Conservation (phyloP, 495 filamentous ascomycete genomes). For the Xylaria castorea region DNA sequence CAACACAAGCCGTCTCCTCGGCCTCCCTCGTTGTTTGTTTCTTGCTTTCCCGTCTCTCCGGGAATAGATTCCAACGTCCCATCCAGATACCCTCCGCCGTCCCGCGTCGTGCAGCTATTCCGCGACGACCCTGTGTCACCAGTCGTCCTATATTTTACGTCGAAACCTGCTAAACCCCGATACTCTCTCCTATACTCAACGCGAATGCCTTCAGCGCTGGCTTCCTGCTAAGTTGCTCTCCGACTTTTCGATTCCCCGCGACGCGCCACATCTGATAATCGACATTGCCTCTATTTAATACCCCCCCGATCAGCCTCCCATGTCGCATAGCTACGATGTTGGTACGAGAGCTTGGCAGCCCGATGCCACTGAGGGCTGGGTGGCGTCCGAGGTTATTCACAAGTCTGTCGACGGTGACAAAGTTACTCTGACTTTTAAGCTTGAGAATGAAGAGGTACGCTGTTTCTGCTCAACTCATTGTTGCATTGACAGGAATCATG, state of each 20-base stretch:
- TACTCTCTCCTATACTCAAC: slow-evolving; percentile 29
- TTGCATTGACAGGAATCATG: not conserved
- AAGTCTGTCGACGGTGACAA: slow-evolving; percentile 86
- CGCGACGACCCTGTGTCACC: slow-evolving; percentile 26
- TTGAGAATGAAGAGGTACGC: slow-evolving; percentile 91
- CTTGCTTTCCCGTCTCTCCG: slow-evolving; percentile 9
- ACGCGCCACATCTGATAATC: slow-evolving; percentile 32
- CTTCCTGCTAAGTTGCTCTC: slow-evolving; percentile 31
- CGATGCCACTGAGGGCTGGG: slow-evolving; percentile 92
- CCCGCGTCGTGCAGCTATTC: slow-evolving; percentile 21
- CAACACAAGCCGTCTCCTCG: slow-evolving; percentile 28
- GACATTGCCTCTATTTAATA: slow-evolving; percentile 24
- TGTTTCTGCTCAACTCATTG: slow-evolving; percentile 33
- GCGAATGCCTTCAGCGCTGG: slow-evolving; percentile 41
- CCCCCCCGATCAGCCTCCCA: slow-evolving; percentile 49
- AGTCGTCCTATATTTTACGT: slow-evolving; percentile 28
- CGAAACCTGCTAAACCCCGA: slow-evolving; percentile 20
- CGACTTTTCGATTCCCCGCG: slow-evolving; percentile 28
- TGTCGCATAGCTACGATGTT: slow-evolving; percentile 97
- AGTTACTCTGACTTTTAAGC: slow-evolving; percentile 80
- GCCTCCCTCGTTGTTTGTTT: slow-evolving; percentile 27
- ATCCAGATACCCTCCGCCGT: slow-evolving; percentile 30
- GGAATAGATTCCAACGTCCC: slow-evolving; percentile 11
- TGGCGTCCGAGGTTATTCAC: slow-evolving; percentile 92
- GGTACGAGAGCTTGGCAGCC: slow-evolving; percentile 98